Conservation (phyloP, 140 eudicot species). For the Ambrosia hybrid region DNA sequence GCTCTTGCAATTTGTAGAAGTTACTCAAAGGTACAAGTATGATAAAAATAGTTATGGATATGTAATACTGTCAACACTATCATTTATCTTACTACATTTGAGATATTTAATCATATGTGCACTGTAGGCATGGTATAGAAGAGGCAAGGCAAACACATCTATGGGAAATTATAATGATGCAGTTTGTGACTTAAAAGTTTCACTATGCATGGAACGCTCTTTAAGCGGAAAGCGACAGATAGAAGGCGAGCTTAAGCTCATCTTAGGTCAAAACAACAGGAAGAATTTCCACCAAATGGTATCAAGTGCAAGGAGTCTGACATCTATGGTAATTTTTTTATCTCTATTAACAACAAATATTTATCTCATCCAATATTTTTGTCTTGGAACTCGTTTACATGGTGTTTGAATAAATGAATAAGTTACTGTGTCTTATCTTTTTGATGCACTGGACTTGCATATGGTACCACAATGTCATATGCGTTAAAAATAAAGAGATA, state of each 20-base stretch:
- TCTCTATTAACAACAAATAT: not conserved
- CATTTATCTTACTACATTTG: conserved; percentile 6
- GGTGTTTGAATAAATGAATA: no score
- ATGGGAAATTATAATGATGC: conserved; percentile 68
- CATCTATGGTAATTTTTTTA: conserved; percentile 31
- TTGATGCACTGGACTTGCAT: no score
- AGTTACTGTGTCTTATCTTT: no score
- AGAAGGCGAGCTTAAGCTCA: conserved; percentile 53
- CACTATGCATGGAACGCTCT: conserved; percentile 60
- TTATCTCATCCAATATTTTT: not conserved
- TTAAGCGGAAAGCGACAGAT: conserved; percentile 72
- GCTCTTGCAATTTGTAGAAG: conserved; percentile 57
- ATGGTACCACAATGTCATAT: no score
- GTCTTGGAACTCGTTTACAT: no score
- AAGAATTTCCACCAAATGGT: conserved; percentile 24
- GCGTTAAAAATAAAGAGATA: no score
- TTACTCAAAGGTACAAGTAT: conserved; percentile 68
- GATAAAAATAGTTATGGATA: not conserved
- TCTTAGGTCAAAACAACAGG: conserved; percentile 33
- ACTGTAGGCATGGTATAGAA: conserved; percentile 90
- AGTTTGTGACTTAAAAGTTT: conserved; percentile 57
- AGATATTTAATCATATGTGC: conserved; percentile 8
- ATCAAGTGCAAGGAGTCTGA: conserved; percentile 26
- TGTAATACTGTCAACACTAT: not conserved
- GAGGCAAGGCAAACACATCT: conserved; percentile 80